Evolutionary conservation across 225 moss, liverwort and hornwort genomes (phyloP), one percentile per base, ranked within the genome.

Genomic region (Bryum argenteum): DNA sequence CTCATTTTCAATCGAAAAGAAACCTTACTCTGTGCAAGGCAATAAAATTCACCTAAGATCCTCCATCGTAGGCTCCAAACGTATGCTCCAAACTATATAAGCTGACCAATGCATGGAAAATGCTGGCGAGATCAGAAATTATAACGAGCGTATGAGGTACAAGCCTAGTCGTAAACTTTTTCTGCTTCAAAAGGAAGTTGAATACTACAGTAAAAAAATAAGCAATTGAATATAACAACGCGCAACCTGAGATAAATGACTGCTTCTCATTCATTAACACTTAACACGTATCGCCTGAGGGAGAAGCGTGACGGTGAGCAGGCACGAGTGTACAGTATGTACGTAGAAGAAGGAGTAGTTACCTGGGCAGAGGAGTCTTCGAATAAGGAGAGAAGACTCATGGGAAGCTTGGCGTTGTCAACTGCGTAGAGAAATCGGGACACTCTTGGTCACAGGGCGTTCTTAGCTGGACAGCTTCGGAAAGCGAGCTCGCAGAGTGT

Each of bases 321-420:
- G 71, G 61, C 66, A 74, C 78, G 61, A 75, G 71, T 65, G 73
- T 78, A n/a, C n/a, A n/a, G n/a, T n/a, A 75, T 75, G 78, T 79
- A 75, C 59, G 69, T 76, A 64, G 75, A 69, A 16, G 47, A 58
- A 3, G 41, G 63, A 82, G 78, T 67, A 77, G 52, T 60, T 48
- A 50, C 78, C 55, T 67, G 39, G 22, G 6, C 65, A 70, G 19
- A 45, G 69, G 59, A 61, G 24, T 72, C 65, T 16, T 52, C 69
- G 58, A 78, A 75, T 78, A 43, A 75, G 67, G 57, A 56, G 78
- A 75, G 71, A 67, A 71, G 24, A 78, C 78, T 52, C 82, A 73
- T 76, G 83, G 28, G 72, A 69, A 69, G 57, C 60, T 76, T 42
- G 69, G 72, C 28, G 58, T 72, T 63, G 75, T 76, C 75, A 76